Conservation (phyloP, 2,329 filamentous ascomycete genomes). For the Phaeosphaeria sp. region DNA sequence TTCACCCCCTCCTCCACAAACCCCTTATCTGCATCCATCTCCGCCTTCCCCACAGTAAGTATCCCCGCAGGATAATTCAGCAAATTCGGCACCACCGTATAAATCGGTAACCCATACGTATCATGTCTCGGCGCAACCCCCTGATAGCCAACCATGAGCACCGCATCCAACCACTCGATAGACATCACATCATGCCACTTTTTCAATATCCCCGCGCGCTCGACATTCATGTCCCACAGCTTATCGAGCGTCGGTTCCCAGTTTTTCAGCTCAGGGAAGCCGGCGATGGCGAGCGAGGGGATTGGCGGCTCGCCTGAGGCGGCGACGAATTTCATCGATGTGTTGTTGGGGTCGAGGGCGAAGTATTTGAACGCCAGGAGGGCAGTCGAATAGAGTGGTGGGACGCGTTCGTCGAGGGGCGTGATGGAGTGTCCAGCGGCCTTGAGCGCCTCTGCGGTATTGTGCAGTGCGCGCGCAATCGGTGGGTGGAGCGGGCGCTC, state of each 20-base stretch:
- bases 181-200: slow-evolving; percentile 54
- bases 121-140: slow-evolving; percentile 62
- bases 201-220: slow-evolving; percentile 43
- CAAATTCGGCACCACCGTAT: slow-evolving; percentile 61
- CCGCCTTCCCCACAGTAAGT: slow-evolving; percentile 54
- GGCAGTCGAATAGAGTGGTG: slow-evolving; percentile 38
- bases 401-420: slow-evolving; percentile 34
- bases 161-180: slow-evolving; percentile 56
- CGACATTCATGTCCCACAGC: slow-evolving; percentile 53
- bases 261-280: slow-evolving; percentile 38
- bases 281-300: slow-evolving; percentile 45
- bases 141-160: slow-evolving; percentile 59
- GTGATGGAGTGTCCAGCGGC: slow-evolving; percentile 55
- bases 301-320: slow-evolving; percentile 55
- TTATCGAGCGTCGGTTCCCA: slow-evolving; percentile 48
- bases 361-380: slow-evolving; percentile 54
- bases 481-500: slow-evolving; percentile 60
- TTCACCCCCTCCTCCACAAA: slow-evolving; percentile 36
- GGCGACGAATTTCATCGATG: slow-evolving; percentile 40
- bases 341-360: slow-evolving; percentile 47
- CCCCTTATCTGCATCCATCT: slow-evolving; percentile 49
- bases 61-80: slow-evolving; percentile 62
- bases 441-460: slow-evolving; percentile 49
- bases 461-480: slow-evolving; percentile 54
- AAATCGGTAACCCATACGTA: slow-evolving; percentile 54